phyloP scores from a whole-genome alignment of 1,284 basidiomycete species.

The Ustilago crameri region DNA sequence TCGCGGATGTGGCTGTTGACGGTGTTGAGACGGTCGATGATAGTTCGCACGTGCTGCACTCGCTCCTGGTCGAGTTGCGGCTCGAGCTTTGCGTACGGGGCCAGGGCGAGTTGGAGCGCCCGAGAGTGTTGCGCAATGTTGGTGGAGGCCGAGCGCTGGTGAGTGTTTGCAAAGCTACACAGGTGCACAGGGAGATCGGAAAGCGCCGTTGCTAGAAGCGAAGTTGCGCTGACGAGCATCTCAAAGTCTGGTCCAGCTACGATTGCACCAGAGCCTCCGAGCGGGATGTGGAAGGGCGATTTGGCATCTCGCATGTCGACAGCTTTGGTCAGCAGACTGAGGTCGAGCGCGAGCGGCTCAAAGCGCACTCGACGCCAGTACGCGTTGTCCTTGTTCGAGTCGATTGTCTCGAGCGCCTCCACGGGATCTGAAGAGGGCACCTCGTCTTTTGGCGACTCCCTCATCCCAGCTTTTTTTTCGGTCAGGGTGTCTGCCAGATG shows the following conservation, averaged over 20 bases:
- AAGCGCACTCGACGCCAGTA: constrained; percentile 11
- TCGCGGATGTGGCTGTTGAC: constrained; percentile 30
- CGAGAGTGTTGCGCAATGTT: constrained; percentile 2
- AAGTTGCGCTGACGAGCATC: constrained; percentile 14
- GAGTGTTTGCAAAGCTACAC: constrained; percentile 9
- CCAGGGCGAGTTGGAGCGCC: constrained; percentile 13
- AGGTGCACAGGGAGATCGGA: constrained; percentile 26
- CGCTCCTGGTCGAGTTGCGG: constrained; percentile 8
- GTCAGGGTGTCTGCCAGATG: constrained; percentile 4
- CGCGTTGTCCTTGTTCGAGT: neutral
- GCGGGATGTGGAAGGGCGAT: constrained; percentile 25
- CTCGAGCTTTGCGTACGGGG: constrained; percentile 1
- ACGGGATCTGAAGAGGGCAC: constrained; percentile 5
- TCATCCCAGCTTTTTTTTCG: neutral
- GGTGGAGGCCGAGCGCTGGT: neutral
- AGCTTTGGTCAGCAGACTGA: constrained; percentile 13
- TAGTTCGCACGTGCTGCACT: neutral
- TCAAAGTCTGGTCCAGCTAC: constrained; percentile 6
- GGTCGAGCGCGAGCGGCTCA: constrained; percentile 14
- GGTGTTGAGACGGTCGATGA: constrained; percentile 4
- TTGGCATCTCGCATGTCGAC: constrained; percentile 12
- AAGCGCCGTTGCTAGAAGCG: constrained; percentile 12
- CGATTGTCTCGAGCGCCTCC: constrained; percentile 2
- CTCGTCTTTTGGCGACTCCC: too few species aligned
- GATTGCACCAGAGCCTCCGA: neutral